phyloP scores from a whole-genome alignment of 2,329 filamentous ascomycete species.

The Orbilia ellipsospora region DNA sequence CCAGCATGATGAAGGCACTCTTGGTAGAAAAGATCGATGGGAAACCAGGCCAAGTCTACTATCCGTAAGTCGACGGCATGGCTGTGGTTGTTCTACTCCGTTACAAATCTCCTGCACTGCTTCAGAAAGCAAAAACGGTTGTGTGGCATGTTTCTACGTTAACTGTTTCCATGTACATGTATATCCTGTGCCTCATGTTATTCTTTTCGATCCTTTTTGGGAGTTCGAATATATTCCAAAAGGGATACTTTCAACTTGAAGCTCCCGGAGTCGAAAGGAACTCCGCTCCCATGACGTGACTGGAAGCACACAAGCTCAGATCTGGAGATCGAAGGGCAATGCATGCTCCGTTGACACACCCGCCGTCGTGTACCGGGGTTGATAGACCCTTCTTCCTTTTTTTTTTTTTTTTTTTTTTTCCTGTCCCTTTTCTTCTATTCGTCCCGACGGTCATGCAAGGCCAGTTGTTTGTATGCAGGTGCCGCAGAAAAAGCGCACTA shows the following conservation, averaged over 20 bases:
- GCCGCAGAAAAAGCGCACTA: constrained; percentile 47
- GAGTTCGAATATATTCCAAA: constrained; percentile 7
- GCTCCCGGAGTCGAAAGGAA: constrained; percentile 25
- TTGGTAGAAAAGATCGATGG: constrained; percentile 77
- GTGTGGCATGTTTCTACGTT: constrained; percentile 22
- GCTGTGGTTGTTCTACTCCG: constrained; percentile 45
- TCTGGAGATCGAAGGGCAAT: constrained; percentile 36
- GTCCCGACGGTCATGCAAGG: constrained; percentile 4
- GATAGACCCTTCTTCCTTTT: neutral
- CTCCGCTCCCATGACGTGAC: constrained; percentile 39
- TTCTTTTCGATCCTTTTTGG: neutral
- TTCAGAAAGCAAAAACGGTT: constrained; percentile 6
- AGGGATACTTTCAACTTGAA: neutral
- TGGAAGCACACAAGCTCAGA: constrained; percentile 25
- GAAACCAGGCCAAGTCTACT: constrained; percentile 89
- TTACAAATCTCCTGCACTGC: constrained; percentile 37
- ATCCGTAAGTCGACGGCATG: constrained; percentile 69
- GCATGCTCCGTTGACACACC: constrained; percentile 27
- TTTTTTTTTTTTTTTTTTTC: neutral
- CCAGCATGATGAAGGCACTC: constrained; percentile 68
- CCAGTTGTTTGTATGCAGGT: constrained; percentile 30
- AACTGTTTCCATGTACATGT: too few relatives aligned
- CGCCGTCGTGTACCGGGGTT: constrained; percentile 7
- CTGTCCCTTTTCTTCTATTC: neutral
- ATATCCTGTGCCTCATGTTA: neutral